Evolutionary conservation across 352 stramenopile genomes (phyloP), one percentile per base, ranked within the genome.

Genomic region (Thraustotheca clavata): DNA sequence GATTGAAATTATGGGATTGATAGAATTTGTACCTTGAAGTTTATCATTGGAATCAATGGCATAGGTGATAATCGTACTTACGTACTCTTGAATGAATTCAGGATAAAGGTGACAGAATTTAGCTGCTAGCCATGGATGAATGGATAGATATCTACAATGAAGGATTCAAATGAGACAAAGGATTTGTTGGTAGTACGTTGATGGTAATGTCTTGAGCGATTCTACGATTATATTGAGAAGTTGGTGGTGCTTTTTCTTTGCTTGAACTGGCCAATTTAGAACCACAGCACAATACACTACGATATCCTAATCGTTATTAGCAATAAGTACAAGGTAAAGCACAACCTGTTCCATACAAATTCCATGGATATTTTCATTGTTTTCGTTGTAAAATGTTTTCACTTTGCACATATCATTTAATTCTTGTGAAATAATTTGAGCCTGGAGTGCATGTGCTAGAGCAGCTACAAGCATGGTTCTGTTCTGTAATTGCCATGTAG

Each of bases 321-420:
- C n/a, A n/a, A n/a, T n/a, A n/a, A n/a, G n/a, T n/a, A n/a, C n/a
- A n/a, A n/a, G n/a, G n/a, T n/a, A n/a, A n/a, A n/a, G n/a, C n/a
- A n/a, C n/a, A 52, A 52, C 46, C 46, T 52, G 29, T 11, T n/a
- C 46, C 16, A 52, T 24, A n/a, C 46, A 52, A 20, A 52, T 35
- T 24, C 12, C 50, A 46, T 47, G 0, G 34, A 18, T n/a, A 6
- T 18, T 49, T 5, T 20, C 50, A 22, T 49, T 0, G 50, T 20
- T 34, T 6, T 14, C 27, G n/a, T 60, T 52, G 46, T 35, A 52
- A 11, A 52, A n/a, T n/a, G 46, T 52, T 46, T 18, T 18, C 20
- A 46, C n/a, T 18, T 46, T 46, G 39, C 1, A 18, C 39, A 46
- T 46, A 20, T 46, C 39, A 29, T 24, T 52, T 24, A 24, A 52